phyloP scores from a whole-genome alignment of 352 stramenopile species.

The Blastocystis sp. region DNA sequence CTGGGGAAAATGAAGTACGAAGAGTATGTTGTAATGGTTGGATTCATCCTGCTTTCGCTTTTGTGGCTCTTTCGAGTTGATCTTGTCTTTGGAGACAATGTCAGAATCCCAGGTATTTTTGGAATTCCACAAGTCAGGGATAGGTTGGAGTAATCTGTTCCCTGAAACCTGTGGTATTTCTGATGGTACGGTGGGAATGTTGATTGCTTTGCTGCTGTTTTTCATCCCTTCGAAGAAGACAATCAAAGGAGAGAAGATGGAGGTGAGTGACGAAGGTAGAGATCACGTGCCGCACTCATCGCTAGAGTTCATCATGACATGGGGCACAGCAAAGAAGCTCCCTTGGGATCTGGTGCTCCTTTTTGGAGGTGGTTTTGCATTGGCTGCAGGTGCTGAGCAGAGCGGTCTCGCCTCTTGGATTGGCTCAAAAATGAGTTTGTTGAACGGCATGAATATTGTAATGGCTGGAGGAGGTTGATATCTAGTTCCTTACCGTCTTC shows the following conservation, averaged over 20 bases:
- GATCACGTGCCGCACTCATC: not conserved
- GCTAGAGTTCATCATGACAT: constrained; percentile 54
- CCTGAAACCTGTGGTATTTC: not conserved
- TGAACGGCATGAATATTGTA: constrained; percentile 16
- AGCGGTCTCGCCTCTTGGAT: constrained; percentile 41
- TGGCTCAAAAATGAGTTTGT: not conserved
- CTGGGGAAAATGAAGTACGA: constrained; percentile 46
- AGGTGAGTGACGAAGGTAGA: not conserved
- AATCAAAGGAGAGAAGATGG: not conserved
- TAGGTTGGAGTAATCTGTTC: constrained; percentile 56
- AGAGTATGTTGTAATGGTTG: constrained; percentile 21
- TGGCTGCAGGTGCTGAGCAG: not conserved
- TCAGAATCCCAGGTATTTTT: constrained; percentile 22
- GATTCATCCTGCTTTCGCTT: not conserved
- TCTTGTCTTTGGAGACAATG: constrained; percentile 6
- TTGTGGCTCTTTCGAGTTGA: constrained; percentile 55
- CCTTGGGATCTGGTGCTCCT: constrained; percentile 54
- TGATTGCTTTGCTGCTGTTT: constrained; percentile 35
- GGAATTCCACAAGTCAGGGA: not conserved
- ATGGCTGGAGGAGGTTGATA: not conserved
- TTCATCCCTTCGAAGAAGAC: constrained; percentile 46
- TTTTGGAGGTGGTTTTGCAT: constrained; percentile 53
- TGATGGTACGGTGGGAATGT: constrained; percentile 44
- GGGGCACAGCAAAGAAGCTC: constrained; percentile 50
- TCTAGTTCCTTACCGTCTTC: not conserved